Evolutionary conservation across 164 flowering plant genomes (phyloP), one percentile per base, ranked within the genome.

Genomic region (Warburgia ugandensis): DNA sequence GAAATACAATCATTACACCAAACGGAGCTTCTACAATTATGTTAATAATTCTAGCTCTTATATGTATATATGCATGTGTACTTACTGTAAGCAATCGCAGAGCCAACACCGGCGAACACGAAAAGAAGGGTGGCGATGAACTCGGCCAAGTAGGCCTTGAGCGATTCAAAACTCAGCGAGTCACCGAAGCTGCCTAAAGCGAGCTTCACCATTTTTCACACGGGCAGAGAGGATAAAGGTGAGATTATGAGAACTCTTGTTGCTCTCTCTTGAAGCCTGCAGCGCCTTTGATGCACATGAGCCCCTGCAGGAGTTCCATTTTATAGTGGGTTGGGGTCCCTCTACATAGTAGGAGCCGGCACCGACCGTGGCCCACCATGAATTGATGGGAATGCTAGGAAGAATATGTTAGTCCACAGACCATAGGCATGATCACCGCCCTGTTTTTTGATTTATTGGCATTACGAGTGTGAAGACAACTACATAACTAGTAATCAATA

Each of bases 61-160:
- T n/a, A n/a, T n/a, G n/a, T n/a, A n/a, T n/a, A n/a, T n/a, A n/a
- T n/a, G n/a, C n/a, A n/a, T n/a, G n/a, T n/a, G n/a, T n/a, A 61
- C 75, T 68, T 48, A 80, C 91, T 55, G 48, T 38, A 78, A 48
- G 91, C 77, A 16, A 83, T 73, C 25, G 91, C 91, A 0, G 91
- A 83, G 8, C 91, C 91, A 45, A 80, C 86, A 5, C 87, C 87
- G 11, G 91, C 91, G 33, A 83, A 80, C 16, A 83, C 86, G 20
- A 83, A 83, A 36, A 80, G 79, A 30, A 80, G 78, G 21, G 85
- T 80, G 36, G 92, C 70, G 13, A 80, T 78, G 73, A 77, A 83
- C 66, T 83, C 87, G 5, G 92, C 64, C 1, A 81, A 30, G 50
- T 78, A 80, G 25, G 81, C 51, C 70, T 70, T 83, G 20, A 80